Conservation (phyloP, 805 yeast genomes). For the Ogataea ganodermae region DNA sequence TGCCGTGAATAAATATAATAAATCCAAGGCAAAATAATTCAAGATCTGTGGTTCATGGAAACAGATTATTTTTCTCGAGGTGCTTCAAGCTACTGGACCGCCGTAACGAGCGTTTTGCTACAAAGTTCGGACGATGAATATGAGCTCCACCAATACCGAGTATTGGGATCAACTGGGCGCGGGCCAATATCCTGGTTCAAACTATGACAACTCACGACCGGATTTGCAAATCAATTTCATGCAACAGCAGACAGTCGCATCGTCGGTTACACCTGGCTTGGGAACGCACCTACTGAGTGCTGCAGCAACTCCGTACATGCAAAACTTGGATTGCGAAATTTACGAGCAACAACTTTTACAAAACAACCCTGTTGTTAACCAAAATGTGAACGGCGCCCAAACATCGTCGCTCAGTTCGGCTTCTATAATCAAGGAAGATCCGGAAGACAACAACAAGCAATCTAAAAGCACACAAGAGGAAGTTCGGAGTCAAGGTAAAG, state of each 20-base stretch:
- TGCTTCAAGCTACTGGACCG: no score
- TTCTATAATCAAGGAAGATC: background rate
- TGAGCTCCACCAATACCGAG: constrained; percentile 8
- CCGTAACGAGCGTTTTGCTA: no score
- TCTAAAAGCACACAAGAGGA: background rate
- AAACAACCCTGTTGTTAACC: constrained; percentile 7
- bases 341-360: constrained; percentile 19
- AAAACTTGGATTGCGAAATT: constrained; percentile 8
- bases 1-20: no score
- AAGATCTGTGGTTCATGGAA: no score
- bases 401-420: background rate
- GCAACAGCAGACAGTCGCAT: background rate
- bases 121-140: constrained; percentile 10
- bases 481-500: background rate
- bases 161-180: constrained; percentile 14
- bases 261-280: background rate
- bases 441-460: background rate
- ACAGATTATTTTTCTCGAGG: background rate
- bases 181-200: background rate
- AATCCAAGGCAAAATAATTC: no score
- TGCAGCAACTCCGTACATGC: background rate
- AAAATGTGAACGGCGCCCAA: background rate
- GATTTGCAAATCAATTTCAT: background rate
- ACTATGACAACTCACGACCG: background rate
- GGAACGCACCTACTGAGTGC: background rate